Base-by-base conservation (phyloP, 139 green algal genomes). In the Bryopsis sp. region DNA sequence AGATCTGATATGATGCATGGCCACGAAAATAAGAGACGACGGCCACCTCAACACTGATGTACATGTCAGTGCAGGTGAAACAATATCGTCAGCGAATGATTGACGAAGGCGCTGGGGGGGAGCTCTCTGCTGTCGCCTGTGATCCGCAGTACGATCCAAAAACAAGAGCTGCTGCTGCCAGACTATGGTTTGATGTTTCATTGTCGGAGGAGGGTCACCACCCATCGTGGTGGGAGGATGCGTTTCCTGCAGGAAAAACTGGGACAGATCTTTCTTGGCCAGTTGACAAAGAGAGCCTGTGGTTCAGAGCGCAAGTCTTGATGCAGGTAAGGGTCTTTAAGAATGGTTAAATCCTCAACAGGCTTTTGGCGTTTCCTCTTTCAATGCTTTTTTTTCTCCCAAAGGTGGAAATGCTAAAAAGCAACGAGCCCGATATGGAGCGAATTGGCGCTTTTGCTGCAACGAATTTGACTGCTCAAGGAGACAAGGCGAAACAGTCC, bases 151-250 rank as follows among this genome's bases (percentile, higher is more conserved):
- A 76, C 64, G 74, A 79, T 46, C 61, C 60, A 3, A 59, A 61
- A 6, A 79, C 74, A 3, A 62, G 69, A 5, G 74, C 67, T 5
- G 63, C 70, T 28, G 74, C 74, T 11, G 64, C 61, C 38, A 58
- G 64, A n/a, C 64, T 77, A n/a, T 76, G 73, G 73, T 67, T 79
- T 57, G 73, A 76, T 46, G 58, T 79, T 1, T 71, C 59, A 37
- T 43, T 68, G 34, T 76, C 73, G 28, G 47, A 63, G 22, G 73
- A 79, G 47, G 73, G 73, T 38, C 38, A 77, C 3, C 68, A 79
- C 31, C 15, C 60, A 5, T 54, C 50, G 31, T 79, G 73, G 73
- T 79, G 73, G 73, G 50, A 54, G 15, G 19, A 11, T 11, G 19
- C 43, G 19, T 54, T 54, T 19, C 43, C 43, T 26, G 19, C 11